Percentiles rank a stretch among this genome's conserved stretches.
Conservation (phyloP, 2,329 filamentous ascomycete genomes). For the Claviceps monticola region DNA sequence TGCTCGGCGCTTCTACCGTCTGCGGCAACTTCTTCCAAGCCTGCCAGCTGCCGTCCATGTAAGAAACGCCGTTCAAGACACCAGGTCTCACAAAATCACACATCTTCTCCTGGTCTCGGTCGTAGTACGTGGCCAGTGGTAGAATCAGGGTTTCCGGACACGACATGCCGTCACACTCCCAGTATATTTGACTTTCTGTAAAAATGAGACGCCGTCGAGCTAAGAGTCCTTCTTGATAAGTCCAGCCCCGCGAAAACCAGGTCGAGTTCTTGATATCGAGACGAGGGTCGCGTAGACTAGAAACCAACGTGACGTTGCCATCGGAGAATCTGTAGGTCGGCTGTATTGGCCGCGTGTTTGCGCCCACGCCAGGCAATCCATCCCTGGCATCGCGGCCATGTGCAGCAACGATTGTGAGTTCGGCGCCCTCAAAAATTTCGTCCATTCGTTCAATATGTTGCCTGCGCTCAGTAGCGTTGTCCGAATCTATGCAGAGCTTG, state of each 20-base stretch:
- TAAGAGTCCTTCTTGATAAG: conserved; percentile 25
- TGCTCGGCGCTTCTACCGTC: conserved; percentile 17
- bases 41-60: conserved; percentile 22
- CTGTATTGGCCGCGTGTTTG: conserved; percentile 14
- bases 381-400: conserved; percentile 19
- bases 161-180: conserved; percentile 25
- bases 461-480: conserved; percentile 12
- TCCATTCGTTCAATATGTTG: conserved; percentile 24
- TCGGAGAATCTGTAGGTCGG: conserved; percentile 20
- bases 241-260: conserved; percentile 25
- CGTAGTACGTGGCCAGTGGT: conserved; percentile 19
- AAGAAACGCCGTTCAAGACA: conserved; percentile 21
- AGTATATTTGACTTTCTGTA: conserved; percentile 25
- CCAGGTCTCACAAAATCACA: conserved; percentile 22
- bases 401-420: conserved; percentile 25
- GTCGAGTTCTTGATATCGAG: conserved; percentile 16
- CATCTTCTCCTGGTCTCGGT: conserved; percentile 20
- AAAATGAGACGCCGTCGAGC: conserved; percentile 24
- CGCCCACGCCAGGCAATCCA: conserved; percentile 21
- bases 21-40: conserved; percentile 19
- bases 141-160: conserved; percentile 21
- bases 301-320: conserved; percentile 18
- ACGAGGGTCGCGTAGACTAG: conserved; percentile 18
- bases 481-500: conserved; percentile 19
- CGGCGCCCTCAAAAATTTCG: conserved; percentile 21